These are phyloP conservation scores for Emmonsiellopsis sp. DNA, from an alignment of 2,329 filamentous ascomycete genomes.

Conservation along the genomic window DNA sequence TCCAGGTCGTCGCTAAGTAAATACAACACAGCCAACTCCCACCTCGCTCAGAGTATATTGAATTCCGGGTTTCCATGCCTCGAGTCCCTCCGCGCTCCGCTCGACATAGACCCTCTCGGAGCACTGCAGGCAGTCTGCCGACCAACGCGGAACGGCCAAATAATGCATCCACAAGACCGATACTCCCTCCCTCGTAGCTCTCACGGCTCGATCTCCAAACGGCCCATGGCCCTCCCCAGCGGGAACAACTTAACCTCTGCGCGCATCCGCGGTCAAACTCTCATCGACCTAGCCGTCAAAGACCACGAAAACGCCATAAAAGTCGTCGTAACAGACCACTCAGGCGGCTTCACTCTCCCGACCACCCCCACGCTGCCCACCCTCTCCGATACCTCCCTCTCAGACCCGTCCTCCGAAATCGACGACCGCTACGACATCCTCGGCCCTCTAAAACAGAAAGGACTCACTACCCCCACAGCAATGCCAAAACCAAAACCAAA, in stretches of 20 bases:
- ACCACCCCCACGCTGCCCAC: neutral
- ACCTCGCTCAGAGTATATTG: conserved; percentile 35
- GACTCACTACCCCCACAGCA: neutral
- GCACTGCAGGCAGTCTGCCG: conserved; percentile 35
- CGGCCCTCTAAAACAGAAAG: conserved; percentile 3
- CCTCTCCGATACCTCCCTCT: conserved; percentile 15
- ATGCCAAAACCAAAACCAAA: neutral
- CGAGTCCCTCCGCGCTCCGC: conserved; percentile 32
- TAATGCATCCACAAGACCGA: conserved; percentile 30
- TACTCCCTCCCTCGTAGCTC: conserved; percentile 34
- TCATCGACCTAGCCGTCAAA: conserved; percentile 34
- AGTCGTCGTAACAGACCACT: conserved; percentile 33
- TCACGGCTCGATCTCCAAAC: conserved; percentile 30
- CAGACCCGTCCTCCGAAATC: conserved; percentile 17
- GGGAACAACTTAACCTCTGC: conserved; percentile 36
- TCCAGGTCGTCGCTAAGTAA: conserved; percentile 25
- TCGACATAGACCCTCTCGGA: conserved; percentile 34
- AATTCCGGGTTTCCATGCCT: conserved; percentile 33
- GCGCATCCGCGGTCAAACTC: conserved; percentile 35
- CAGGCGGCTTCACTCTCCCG: conserved; percentile 21
- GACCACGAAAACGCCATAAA: conserved; percentile 31
- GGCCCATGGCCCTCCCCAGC: conserved; percentile 30
- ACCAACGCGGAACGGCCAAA: conserved; percentile 28
- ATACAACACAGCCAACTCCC: conserved; percentile 30
- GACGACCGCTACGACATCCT: conserved; percentile 16